Evolutionary conservation across 192 early-diverging fungal species (phyloP).

Genomic region (Backusella tuberculispora): DNA sequence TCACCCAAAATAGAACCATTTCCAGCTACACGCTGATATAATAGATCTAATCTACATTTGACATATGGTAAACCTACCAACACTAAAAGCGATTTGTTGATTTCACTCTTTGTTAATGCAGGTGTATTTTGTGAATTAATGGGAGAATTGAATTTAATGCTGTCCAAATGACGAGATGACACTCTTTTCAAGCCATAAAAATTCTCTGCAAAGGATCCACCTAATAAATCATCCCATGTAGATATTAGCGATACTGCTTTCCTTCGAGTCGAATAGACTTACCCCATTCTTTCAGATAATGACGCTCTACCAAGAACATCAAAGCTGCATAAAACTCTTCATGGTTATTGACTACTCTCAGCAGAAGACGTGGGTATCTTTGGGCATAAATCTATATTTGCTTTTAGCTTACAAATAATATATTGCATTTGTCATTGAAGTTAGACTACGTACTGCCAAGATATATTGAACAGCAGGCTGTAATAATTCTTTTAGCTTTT

Average conservation of each 20-base stretch:
- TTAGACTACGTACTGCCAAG: slow-evolving; percentile 61
- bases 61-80: slow-evolving; percentile 78
- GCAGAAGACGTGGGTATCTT: slow-evolving; percentile 82
- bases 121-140: slow-evolving; percentile 41
- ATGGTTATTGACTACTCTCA: slow-evolving; percentile 74
- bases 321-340: slow-evolving; percentile 83
- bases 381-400: slow-evolving; percentile 72
- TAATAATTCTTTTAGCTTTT: slow-evolving; percentile 80
- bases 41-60: slow-evolving; percentile 73
- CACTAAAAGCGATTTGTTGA: slow-evolving; percentile 66
- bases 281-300: slow-evolving; percentile 86
- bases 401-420: not conserved
- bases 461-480: slow-evolving; percentile 86
- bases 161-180: slow-evolving; percentile 39
- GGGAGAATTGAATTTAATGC: slow-evolving; percentile 22
- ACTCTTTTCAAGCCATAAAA: slow-evolving; percentile 90
- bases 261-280: slow-evolving; percentile 34
- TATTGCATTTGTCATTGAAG: not conserved
- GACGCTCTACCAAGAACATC: slow-evolving; percentile 80
- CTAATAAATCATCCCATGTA: slow-evolving; percentile 31
- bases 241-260: not conserved
- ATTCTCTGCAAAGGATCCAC: slow-evolving; percentile 86
- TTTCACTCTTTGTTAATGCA: slow-evolving; percentile 53
- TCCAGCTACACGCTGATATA: slow-evolving; percentile 70
- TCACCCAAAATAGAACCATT: slow-evolving; percentile 68